Evolutionary conservation across 129 eudicot genomes (phyloP).

Genomic region (Daucus carota): DH1_v3.0 NC_030389.2:33018501-33019000

Average conservation of each 20-base stretch:
- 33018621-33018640: not conserved
- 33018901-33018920: not conserved
- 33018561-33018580: not conserved
- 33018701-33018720: not conserved
- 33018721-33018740: not conserved
- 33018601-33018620: constrained; percentile 13
- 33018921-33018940: constrained; percentile 1
- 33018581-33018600: constrained; percentile 4
- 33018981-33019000: constrained; percentile 10
- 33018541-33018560: not conserved
- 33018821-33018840: not conserved
- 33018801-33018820: not conserved
- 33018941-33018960: not conserved
- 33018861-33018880: not conserved
- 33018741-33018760: constrained; percentile 5
- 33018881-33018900: not conserved
- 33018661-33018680: not conserved
- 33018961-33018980: constrained; percentile 5
- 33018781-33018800: constrained; percentile 1
- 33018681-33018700: not conserved
- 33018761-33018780: not conserved
- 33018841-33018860: constrained; percentile 1
- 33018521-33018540: not conserved
- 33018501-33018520: constrained; percentile 6
- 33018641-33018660: not conserved